Evolutionary conservation across 2,329 filamentous ascomycete species (phyloP).

Genomic region (Emergomyces pasteurianus): DNA sequence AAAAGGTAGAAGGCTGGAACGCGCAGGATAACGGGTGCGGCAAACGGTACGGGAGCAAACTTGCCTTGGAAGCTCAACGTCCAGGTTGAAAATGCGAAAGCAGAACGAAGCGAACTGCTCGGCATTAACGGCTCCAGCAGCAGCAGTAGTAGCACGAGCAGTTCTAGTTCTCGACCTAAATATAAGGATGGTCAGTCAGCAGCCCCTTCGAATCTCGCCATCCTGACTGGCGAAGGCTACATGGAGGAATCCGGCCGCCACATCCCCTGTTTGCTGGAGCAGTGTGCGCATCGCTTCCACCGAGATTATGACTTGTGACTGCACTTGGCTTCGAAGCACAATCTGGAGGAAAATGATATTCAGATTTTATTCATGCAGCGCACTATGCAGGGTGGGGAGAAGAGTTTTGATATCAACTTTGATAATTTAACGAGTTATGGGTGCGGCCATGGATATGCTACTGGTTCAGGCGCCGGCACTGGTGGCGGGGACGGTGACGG

Average conservation of each 20-base stretch:
- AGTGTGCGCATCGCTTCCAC: conserved; percentile 44
- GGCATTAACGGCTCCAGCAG: conserved; percentile 9
- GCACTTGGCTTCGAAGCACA: conserved; percentile 40
- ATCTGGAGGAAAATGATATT: conserved; percentile 27
- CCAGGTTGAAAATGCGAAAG: conserved; percentile 43
- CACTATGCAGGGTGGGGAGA: conserved; percentile 23
- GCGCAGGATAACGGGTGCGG: conserved; percentile 55
- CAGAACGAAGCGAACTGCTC: conserved; percentile 25
- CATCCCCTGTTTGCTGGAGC: conserved; percentile 40
- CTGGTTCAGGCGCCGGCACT: neutral
- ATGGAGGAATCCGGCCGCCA: conserved; percentile 36
- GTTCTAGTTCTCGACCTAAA: conserved; percentile 1
- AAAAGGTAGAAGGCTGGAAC: conserved; percentile 53
- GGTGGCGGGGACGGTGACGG: neutral
- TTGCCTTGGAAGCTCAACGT: conserved; percentile 74
- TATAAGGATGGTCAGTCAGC: conserved; percentile 14
- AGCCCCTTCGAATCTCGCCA: conserved; percentile 27
- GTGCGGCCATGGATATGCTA: conserved; percentile 10
- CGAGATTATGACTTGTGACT: conserved; percentile 46
- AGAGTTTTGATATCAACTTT: conserved; percentile 9
- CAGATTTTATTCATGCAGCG: conserved; percentile 30
- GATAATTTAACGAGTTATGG: conserved; percentile 4
- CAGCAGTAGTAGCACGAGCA: no score
- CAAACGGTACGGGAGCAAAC: conserved; percentile 62
- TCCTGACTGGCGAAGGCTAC: conserved; percentile 47